Conservation (phyloP, 2,329 filamentous ascomycete species). For the Pseudogymnoascus sp. region DNA sequence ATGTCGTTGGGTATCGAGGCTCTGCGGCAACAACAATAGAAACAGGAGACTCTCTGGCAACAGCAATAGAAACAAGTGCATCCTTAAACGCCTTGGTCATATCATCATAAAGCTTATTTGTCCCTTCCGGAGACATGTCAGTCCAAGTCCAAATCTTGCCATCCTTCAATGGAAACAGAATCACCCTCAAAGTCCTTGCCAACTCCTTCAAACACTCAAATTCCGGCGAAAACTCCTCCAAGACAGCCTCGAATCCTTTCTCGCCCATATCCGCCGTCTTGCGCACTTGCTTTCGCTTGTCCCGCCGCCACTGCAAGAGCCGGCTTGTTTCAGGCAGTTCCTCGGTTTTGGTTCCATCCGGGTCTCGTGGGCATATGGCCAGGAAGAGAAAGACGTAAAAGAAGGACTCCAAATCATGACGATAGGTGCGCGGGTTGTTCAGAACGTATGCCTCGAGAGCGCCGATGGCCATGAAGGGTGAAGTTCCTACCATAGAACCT, state of each 20-base stretch:
- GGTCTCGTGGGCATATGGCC: conserved; percentile 16
- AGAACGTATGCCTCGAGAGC: not conserved
- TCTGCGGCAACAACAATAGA: not conserved
- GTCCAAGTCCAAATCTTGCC: conserved; percentile 19
- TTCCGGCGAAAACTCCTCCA: conserved; percentile 19
- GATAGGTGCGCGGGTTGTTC: conserved; percentile 19
- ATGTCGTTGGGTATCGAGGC: not conserved
- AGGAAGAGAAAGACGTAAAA: conserved; percentile 23
- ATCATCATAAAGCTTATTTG: conserved; percentile 17
- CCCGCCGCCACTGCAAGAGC: conserved; percentile 20
- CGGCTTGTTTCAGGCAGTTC: conserved; percentile 16
- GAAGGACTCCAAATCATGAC: conserved; percentile 23
- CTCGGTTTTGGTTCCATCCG: conserved; percentile 1
- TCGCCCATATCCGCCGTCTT: not conserved
- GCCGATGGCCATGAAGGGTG: not conserved
- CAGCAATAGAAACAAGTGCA: not conserved
- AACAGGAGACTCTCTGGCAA: not conserved
- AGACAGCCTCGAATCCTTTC: conserved; percentile 15
- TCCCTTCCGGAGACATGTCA: conserved; percentile 16
- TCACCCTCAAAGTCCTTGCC: conserved; percentile 14
- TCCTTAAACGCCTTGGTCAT: conserved; percentile 12
- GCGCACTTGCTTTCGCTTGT: conserved; percentile 3
- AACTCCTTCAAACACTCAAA: conserved; percentile 18
- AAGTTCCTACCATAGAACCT: not conserved
- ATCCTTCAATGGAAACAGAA: conserved; percentile 18